A percentile compares a stretch with the other conserved stretches of the same genome.
These are phyloP conservation scores for Phytophthora podocarpi DNA, from an alignment of 352 stramenopile species.

Conservation along the genomic window DNA sequence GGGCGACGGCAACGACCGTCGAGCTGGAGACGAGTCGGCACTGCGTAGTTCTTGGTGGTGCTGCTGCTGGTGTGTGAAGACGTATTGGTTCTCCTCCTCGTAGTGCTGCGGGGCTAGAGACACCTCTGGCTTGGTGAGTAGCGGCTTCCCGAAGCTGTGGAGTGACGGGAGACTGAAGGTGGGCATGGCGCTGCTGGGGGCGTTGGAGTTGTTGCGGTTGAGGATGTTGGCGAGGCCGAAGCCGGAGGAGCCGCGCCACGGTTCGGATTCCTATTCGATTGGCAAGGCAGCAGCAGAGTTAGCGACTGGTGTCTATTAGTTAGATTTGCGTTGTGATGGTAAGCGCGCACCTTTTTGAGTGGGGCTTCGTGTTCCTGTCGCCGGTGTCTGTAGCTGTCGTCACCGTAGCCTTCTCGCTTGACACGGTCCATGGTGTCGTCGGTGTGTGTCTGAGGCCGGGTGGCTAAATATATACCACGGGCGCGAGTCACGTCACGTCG, in stretches of 20 bases:
- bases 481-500: slow-evolving; percentile 20
- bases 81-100: slow-evolving; percentile 27
- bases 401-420: slow-evolving; percentile 28
- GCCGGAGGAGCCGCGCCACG: slow-evolving; percentile 65
- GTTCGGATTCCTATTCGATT: slow-evolving; percentile 58
- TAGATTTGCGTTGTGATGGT: background rate
- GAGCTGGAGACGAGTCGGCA: slow-evolving; percentile 32
- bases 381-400: slow-evolving; percentile 37
- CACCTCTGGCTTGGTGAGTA: slow-evolving; percentile 61
- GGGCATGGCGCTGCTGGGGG: slow-evolving; percentile 35
- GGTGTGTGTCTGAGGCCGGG: slow-evolving; percentile 1
- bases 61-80: slow-evolving; percentile 23
- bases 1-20: slow-evolving; percentile 33
- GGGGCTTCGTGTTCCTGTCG: slow-evolving; percentile 17
- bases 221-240: slow-evolving; percentile 86
- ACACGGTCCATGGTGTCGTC: slow-evolving; percentile 29
- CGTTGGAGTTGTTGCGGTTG: slow-evolving; percentile 49
- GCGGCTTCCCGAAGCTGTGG: slow-evolving; percentile 71
- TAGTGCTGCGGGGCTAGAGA: slow-evolving; percentile 41
- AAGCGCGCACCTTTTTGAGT: slow-evolving; percentile 45
- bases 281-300: slow-evolving; percentile 23
- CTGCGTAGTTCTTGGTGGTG: slow-evolving; percentile 32
- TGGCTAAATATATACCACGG: slow-evolving; percentile 32
- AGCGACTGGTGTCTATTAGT: slow-evolving; percentile 10
- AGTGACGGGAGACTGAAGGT: slow-evolving; percentile 81